phyloP scores from a whole-genome alignment of 331 rosid genomes.

The Saraca asoca region DNA sequence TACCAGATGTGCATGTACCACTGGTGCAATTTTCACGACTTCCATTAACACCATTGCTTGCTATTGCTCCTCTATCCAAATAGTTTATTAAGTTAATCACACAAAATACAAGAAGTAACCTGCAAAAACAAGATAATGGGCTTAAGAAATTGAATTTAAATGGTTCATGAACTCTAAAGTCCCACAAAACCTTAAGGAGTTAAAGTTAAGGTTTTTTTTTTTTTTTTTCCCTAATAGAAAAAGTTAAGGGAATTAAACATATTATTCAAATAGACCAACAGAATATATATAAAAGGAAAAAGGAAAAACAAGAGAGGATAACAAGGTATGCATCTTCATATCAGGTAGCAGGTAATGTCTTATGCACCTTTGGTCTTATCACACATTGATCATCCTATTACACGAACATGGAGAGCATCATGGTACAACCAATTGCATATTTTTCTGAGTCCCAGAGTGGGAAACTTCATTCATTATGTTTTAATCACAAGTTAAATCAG shows the following conservation, averaged over 20 bases:
- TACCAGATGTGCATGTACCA: slow-evolving; percentile 65
- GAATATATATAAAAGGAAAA: background rate
- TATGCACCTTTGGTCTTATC: background rate
- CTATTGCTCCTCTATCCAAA: slow-evolving; percentile 88
- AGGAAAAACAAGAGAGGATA: background rate
- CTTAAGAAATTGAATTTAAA: background rate
- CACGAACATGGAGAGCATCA: background rate
- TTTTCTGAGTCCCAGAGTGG: background rate
- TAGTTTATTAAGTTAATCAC: slow-evolving; percentile 76
- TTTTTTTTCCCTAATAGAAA: too few species aligned
- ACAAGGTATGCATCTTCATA: background rate
- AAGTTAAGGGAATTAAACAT: background rate
- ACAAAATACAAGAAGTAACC: slow-evolving; percentile 69
- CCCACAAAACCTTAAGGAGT: background rate
- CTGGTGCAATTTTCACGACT: slow-evolving; percentile 53
- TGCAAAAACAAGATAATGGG: slow-evolving; percentile 32
- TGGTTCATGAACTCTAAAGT: slow-evolving; percentile 1
- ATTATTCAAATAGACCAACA: background rate
- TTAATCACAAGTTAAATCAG: too few species aligned
- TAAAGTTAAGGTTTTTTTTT: too few species aligned
- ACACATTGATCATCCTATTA: background rate
- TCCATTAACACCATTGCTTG: slow-evolving; percentile 94
- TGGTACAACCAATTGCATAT: background rate
- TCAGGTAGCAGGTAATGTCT: slow-evolving; percentile 2
- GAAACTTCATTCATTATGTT: background rate